Evolutionary conservation across 495 filamentous ascomycete genomes (phyloP).

Genomic region (Daldinia bambusicola): DNA sequence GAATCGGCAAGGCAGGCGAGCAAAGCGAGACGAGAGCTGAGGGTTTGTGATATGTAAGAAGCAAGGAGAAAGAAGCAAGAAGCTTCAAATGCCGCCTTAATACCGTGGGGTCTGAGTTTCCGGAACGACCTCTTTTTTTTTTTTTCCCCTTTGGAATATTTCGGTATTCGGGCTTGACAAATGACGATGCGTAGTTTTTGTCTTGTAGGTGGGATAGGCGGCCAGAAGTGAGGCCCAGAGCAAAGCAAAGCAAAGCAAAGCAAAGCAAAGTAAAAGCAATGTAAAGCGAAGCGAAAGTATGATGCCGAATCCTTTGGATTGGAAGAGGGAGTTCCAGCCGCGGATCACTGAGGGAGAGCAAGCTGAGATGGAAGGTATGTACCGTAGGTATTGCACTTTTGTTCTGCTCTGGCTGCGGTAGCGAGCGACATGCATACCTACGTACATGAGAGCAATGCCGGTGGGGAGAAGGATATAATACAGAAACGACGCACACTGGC

Average conservation of each 20-base stretch:
- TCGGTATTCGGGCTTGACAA: conserved; percentile 29
- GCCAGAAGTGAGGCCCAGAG: conserved; percentile 57
- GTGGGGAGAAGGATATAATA: conserved; percentile 30
- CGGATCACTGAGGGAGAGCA: too few species aligned
- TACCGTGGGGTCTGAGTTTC: conserved; percentile 35
- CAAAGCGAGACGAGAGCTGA: too few species aligned
- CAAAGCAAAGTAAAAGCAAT: too few species aligned
- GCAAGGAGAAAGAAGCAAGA: too few species aligned
- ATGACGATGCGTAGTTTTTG: conserved; percentile 9
- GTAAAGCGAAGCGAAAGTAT: conserved; percentile 43
- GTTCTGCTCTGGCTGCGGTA: conserved; percentile 19
- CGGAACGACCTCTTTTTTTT: conserved; percentile 34
- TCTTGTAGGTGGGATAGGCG: not conserved
- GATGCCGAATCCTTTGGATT: conserved; percentile 61
- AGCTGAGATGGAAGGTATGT: too few species aligned
- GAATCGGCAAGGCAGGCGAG: too few species aligned
- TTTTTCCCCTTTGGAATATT: conserved; percentile 18
- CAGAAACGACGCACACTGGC: conserved; percentile 31
- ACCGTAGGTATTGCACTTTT: not conserved
- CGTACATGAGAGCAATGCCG: conserved; percentile 19
- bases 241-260: too few species aligned
- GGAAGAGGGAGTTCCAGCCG: too few species aligned
- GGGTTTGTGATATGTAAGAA: too few species aligned
- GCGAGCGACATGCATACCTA: conserved; percentile 9
- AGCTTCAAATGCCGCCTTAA: conserved; percentile 28